These are phyloP conservation scores for Gymnopilus dilepis DNA, from an alignment of 768 basidiomycete genomes.

Conservation along the genomic window DNA sequence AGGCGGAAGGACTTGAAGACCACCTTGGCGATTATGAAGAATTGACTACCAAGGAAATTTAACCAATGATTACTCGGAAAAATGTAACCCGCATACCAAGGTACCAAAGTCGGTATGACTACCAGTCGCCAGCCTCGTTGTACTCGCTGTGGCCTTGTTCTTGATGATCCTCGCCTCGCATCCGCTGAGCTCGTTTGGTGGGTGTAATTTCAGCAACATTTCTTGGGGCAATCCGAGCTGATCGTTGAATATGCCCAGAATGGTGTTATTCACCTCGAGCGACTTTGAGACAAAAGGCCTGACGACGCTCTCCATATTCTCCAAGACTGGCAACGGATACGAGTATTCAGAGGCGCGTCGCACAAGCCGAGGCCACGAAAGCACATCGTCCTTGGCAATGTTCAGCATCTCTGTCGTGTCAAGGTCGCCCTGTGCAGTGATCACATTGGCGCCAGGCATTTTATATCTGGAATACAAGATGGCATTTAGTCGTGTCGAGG, in stretches of 20 bases:
- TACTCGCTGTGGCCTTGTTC: constrained; percentile 45
- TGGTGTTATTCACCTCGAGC: constrained; percentile 54
- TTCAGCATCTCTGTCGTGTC: constrained; percentile 71
- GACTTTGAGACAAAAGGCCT: constrained; percentile 63
- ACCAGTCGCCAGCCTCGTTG: constrained; percentile 51
- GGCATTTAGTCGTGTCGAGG: too few species aligned
- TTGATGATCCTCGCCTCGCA: constrained; percentile 63
- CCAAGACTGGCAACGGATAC: constrained; percentile 60
- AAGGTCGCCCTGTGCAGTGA: constrained; percentile 59
- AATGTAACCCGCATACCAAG: constrained; percentile 47
- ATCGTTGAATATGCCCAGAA: constrained; percentile 61
- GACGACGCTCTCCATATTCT: constrained; percentile 53
- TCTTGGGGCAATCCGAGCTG: constrained; percentile 58
- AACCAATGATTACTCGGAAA: not conserved
- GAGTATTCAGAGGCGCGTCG: constrained; percentile 43
- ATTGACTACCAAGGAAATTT: constrained; percentile 48
- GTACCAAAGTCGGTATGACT: constrained; percentile 78
- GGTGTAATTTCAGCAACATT: constrained; percentile 48
- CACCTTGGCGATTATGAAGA: constrained; percentile 72
- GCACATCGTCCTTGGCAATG: constrained; percentile 69
- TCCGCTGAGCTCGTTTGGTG: constrained; percentile 51
- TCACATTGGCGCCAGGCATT: constrained; percentile 63
- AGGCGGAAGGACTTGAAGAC: constrained; percentile 70
- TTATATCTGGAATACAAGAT: constrained; percentile 51
- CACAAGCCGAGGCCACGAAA: constrained; percentile 58